Percentiles rank a stretch among this genome's conserved stretches.
Conservation (phyloP, 768 basidiomycete genomes). For the Suillus brevipes region DNA sequence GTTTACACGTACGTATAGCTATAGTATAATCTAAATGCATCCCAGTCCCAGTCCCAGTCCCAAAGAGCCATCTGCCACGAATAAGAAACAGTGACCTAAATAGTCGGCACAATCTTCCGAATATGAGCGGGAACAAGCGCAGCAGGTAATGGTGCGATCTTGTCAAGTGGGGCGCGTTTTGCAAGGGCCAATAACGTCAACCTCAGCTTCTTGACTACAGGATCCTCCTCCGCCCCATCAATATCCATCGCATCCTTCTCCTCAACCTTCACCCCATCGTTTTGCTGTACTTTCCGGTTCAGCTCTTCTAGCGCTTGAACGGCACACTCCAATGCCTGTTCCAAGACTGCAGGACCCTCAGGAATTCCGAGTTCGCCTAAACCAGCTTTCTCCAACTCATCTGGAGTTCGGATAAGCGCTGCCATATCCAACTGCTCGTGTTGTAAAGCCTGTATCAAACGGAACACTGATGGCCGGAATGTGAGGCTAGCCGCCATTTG, state of each 20-base stretch:
- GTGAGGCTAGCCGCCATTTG: constrained; percentile 5
- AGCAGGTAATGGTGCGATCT: constrained; percentile 60
- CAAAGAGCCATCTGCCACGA: not conserved
- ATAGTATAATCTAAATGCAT: not conserved
- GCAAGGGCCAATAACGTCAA: constrained; percentile 76
- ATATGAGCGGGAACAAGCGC: constrained; percentile 69
- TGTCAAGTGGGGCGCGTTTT: constrained; percentile 75
- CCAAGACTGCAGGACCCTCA: constrained; percentile 49
- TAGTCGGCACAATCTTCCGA: constrained; percentile 60
- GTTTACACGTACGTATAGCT: not conserved
- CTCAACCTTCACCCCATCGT: constrained; percentile 17
- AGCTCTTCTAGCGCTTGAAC: constrained; percentile 52
- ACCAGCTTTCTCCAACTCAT: constrained; percentile 36
- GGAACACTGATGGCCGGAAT: not conserved
- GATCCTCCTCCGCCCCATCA: constrained; percentile 43
- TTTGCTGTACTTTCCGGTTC: constrained; percentile 28
- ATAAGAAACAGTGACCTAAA: constrained; percentile 10
- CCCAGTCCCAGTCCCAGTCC: not conserved
- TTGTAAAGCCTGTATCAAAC: constrained; percentile 12
- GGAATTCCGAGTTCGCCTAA: constrained; percentile 22
- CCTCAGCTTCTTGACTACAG: constrained; percentile 55
- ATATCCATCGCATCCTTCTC: constrained; percentile 17
- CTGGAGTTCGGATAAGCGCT: constrained; percentile 40
- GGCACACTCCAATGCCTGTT: constrained; percentile 58
- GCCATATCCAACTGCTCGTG: constrained; percentile 41